Evolutionary conservation across 257 asterid species (phyloP), one percentile per base, ranked within the genome.

Genomic region (Orobanche coerulescens): DNA sequence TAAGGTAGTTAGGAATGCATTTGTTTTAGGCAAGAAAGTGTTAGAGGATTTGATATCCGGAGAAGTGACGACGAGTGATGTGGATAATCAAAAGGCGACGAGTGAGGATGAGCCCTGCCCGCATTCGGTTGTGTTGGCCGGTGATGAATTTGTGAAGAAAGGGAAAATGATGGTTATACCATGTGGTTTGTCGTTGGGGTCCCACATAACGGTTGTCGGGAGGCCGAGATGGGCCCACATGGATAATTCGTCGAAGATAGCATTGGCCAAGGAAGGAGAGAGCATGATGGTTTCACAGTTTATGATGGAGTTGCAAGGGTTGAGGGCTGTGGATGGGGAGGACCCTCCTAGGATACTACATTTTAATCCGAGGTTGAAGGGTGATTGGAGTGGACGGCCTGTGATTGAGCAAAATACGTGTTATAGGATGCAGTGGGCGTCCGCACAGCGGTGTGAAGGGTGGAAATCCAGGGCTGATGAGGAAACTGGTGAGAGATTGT

Each of bases 401-500:
- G 94, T 88, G 68, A 82, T 91, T 5, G 98, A 91, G 84, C 88
- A 77, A 51, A 91, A 91, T 64, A 84, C 98, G 0, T 92, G 96
- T 67, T 92, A 86, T 73, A 70, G 98, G 71, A 88, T 88, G 96
- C 96, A 91, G 31, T 91, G 96, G 98, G 98, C 93, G 6, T 56
- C 85, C 40, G 73, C 93, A 47, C 86, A 83, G 75, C 74, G 98
- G 69, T 91, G 98, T 59, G 95, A 78, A 51, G 98, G 98, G 26
- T 85, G 92, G 93, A 85, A 65, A 66, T 79, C 98, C 5, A 82
- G 73, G 71, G 81, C 84, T 3, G 95, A 85, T 31, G 98, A 80
- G 75, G 98, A 91, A 73, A 85, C 88, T 51, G 95, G 95, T 90
- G 72, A 67, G 85, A 18, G 47, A 47, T 42, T 54, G n/a, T n/a